A percentile compares a stretch with the other conserved stretches of the same genome.
Evolutionary conservation across 2,329 filamentous ascomycete genomes (phyloP).

Genomic region (Xenosphaeropsis pyriputrescens): DNA sequence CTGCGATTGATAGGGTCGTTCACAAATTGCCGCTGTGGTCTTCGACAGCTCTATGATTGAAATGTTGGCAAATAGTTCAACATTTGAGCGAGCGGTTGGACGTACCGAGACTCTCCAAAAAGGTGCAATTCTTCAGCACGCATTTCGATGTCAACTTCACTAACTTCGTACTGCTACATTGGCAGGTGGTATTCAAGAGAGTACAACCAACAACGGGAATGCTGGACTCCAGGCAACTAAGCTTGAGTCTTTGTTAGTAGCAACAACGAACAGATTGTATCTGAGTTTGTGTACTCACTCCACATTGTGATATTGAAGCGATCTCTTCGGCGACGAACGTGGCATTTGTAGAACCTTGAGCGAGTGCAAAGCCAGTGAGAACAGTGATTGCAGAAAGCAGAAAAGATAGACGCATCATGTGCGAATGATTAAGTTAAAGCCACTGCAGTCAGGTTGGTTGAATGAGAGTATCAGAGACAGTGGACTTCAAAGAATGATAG

Average conservation of each 20-base stretch:
- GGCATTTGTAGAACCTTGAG: neutral
- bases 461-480: too few species aligned
- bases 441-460: too few species aligned
- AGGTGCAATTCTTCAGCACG: neutral
- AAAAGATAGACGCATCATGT: too few species aligned
- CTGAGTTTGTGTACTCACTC: neutral
- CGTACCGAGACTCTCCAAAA: neutral
- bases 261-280: neutral
- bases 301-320: neutral
- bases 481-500: too few species aligned
- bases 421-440: too few species aligned
- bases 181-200: neutral
- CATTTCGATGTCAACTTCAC: neutral
- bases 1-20: neutral
- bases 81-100: neutral
- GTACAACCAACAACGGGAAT: neutral
- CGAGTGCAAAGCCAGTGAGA: neutral
- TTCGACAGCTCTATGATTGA: neutral
- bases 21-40: neutral
- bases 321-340: neutral
- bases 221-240: neutral
- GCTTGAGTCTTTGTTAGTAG: neutral
- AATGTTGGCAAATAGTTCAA: neutral
- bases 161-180: neutral
- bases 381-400: too few species aligned